Conservation (phyloP, 2,329 filamentous ascomycete genomes). For the Septoria petroselini region DNA sequence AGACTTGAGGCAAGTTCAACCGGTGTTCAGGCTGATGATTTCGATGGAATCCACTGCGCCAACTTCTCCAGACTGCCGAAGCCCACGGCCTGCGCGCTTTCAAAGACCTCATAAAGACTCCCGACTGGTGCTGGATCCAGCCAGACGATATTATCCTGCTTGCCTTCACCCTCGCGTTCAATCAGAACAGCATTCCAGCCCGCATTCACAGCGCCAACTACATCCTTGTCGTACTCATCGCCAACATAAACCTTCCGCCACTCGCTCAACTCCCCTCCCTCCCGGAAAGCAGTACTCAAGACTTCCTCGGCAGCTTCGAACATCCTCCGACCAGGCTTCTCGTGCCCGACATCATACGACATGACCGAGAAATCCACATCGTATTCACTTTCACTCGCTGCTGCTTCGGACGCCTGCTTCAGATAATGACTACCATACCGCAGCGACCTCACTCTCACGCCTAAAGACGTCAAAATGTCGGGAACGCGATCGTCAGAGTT, state of each 20-base stretch:
- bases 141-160: slow-evolving; percentile 23
- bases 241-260: slow-evolving; percentile 53
- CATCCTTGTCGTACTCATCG: slow-evolving; percentile 54
- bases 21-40: background rate
- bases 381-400: slow-evolving; percentile 22
- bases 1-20: background rate
- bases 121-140: slow-evolving; percentile 22
- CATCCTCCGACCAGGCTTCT: slow-evolving; percentile 58
- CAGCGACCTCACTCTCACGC: slow-evolving; percentile 47
- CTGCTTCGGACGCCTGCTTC: slow-evolving; percentile 31
- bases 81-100: slow-evolving; percentile 24
- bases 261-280: slow-evolving; percentile 15
- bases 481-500: slow-evolving; percentile 63
- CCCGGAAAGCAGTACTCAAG: slow-evolving; percentile 37
- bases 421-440: slow-evolving; percentile 41
- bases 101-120: slow-evolving; percentile 23
- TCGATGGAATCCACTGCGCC: slow-evolving; percentile 28
- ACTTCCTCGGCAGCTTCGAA: slow-evolving; percentile 55
- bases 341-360: slow-evolving; percentile 61
- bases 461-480: slow-evolving; percentile 53
- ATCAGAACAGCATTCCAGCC: slow-evolving; percentile 50
- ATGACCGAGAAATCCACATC: slow-evolving; percentile 59
- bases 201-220: slow-evolving; percentile 46
- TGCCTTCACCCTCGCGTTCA: slow-evolving; percentile 35
- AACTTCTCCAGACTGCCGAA: slow-evolving; percentile 29